Evolutionary conservation across 768 basidiomycete species (phyloP).

Genomic region (Lanmaoa pseudosensibilis): DNA sequence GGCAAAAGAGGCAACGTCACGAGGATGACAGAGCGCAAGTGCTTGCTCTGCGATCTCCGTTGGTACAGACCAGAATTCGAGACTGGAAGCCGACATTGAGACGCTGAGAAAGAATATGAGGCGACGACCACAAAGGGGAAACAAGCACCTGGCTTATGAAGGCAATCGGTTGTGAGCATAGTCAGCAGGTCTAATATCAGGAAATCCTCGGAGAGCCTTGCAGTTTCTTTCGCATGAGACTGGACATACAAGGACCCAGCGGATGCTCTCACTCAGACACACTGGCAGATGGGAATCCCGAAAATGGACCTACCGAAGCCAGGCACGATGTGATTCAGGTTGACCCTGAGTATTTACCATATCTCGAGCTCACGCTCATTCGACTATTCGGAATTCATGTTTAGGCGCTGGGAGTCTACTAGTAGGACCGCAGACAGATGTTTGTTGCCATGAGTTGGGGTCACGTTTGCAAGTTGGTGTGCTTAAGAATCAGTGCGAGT

Average conservation of each 20-base stretch:
- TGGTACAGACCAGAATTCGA: conserved; percentile 27
- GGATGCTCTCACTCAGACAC: not conserved
- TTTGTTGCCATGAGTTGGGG: not conserved
- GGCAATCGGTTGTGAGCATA: not conserved
- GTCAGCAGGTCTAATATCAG: not conserved
- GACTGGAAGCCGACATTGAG: conserved; percentile 3
- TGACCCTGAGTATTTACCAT: not conserved
- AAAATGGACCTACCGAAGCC: not conserved
- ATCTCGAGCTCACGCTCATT: not conserved
- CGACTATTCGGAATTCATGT: not conserved
- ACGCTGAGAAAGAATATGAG: not conserved
- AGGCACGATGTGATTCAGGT: not conserved
- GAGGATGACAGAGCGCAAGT: conserved; percentile 54
- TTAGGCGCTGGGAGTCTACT: not conserved
- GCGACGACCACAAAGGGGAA: not conserved
- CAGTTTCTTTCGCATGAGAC: conserved; percentile 1
- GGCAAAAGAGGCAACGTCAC: conserved; percentile 60
- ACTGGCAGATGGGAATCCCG: not conserved
- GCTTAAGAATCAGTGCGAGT: too few species aligned
- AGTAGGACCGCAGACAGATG: not conserved
- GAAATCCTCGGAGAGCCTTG: not conserved
- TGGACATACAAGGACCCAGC: not conserved
- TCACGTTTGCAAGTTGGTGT: not conserved
- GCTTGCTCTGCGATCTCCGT: conserved; percentile 62
- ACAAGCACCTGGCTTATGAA: not conserved